Conservation (phyloP, 2,329 filamentous ascomycete species). For the Paecilomyces sp. region DNA sequence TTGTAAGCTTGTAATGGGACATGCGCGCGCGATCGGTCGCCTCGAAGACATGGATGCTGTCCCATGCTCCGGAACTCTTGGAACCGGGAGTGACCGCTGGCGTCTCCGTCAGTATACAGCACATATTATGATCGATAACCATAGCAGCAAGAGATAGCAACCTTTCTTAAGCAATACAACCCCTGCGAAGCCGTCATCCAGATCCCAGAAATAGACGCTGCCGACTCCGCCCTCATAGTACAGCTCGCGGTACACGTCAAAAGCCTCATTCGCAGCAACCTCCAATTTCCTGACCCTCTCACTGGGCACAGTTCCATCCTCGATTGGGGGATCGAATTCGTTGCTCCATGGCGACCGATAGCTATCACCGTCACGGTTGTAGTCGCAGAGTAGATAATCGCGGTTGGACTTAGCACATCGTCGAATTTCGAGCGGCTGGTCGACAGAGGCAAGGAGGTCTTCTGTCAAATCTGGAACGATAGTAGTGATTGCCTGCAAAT, state of each 20-base stretch:
- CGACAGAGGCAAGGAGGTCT: constrained; percentile 94
- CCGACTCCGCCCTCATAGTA: constrained; percentile 90
- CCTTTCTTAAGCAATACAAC: constrained; percentile 95
- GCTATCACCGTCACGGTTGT: constrained; percentile 97
- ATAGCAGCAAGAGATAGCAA: constrained; percentile 22
- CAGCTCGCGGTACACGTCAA: constrained; percentile 92
- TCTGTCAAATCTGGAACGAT: constrained; percentile 90
- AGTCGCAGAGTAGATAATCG: constrained; percentile 97
- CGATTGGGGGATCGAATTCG: constrained; percentile 88
- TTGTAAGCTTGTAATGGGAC: constrained; percentile 96
- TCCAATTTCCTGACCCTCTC: constrained; percentile 92
- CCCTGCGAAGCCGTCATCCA: constrained; percentile 95
- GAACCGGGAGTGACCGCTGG: constrained; percentile 59
- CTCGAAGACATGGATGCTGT: constrained; percentile 98
- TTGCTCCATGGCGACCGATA: constrained; percentile 99
- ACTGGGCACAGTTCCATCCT: constrained; percentile 80
- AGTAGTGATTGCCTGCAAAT: constrained; percentile 81
- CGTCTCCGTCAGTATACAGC: background rate
- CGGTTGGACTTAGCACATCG: constrained; percentile 83
- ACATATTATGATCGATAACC: background rate
- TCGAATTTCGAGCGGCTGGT: constrained; percentile 82
- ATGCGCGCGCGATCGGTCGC: constrained; percentile 85
- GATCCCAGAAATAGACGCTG: constrained; percentile 96
- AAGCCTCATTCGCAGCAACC: constrained; percentile 86
- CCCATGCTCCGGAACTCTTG: constrained; percentile 78